Conservation (phyloP, 2,329 filamentous ascomycete species). For the Dothideomycetidae sp. region DNA sequence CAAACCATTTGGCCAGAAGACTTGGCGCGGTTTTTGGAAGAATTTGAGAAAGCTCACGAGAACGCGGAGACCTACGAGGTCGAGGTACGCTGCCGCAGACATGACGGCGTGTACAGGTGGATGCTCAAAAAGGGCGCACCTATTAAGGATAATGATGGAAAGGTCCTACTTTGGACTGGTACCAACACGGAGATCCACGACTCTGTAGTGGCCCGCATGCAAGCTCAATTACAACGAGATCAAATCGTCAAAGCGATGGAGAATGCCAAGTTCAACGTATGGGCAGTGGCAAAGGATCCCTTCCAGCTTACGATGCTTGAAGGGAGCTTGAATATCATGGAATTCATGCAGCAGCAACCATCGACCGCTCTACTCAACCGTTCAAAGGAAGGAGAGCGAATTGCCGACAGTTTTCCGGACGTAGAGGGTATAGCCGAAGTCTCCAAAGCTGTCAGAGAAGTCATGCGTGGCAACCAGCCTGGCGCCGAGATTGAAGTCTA, state of each 20-base stretch:
- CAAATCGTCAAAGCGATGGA: constrained; percentile 7
- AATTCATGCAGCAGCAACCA: constrained; percentile 2
- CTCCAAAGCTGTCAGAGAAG: constrained; percentile 2
- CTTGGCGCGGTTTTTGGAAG: constrained; percentile 1
- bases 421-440: background rate
- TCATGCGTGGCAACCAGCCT: background rate
- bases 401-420: too few species aligned
- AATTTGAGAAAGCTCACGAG: constrained; percentile 5
- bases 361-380: too few species aligned
- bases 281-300: constrained; percentile 5
- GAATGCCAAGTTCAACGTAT: constrained; percentile 7
- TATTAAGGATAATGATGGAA: constrained; percentile 7
- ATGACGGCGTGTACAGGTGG: constrained; percentile 3
- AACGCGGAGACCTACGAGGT: constrained; percentile 6
- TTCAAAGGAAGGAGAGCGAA: too few species aligned
- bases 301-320: constrained; percentile 6
- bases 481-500: constrained; percentile 5
- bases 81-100: constrained; percentile 3
- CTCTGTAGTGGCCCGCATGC: constrained; percentile 3
- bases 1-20: constrained; percentile 8
- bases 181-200: constrained; percentile 9
- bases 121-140: constrained; percentile 7
- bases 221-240: constrained; percentile 5
- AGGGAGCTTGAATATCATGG: too few species aligned
- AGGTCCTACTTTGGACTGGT: constrained; percentile 8